phyloP scores from a whole-genome alignment of 106 monocot genomes.

The Phalaenopsis equestris region DNA sequence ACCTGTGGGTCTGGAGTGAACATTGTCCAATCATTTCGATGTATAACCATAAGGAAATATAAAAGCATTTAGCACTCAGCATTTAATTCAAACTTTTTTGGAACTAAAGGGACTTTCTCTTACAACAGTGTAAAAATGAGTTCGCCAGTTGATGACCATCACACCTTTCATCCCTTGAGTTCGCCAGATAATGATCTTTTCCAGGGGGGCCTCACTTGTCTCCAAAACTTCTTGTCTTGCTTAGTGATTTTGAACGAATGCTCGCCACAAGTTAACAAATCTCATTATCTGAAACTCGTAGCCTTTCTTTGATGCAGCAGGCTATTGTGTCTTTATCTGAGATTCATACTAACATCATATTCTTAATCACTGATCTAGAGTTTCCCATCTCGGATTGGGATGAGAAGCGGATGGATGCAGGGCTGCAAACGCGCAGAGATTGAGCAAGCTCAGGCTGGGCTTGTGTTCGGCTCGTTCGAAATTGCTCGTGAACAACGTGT shows the following conservation, averaged over 20 bases:
- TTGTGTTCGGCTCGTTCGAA: too few relatives aligned
- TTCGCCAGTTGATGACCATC: constrained; percentile 42
- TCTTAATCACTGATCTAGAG: constrained; percentile 58
- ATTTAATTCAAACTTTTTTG: background rate
- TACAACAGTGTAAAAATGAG: constrained; percentile 63
- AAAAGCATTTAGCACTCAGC: too few relatives aligned
- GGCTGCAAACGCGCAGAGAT: too few relatives aligned
- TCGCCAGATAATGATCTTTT: constrained; percentile 28
- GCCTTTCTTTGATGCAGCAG: constrained; percentile 60
- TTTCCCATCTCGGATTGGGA: constrained; percentile 89
- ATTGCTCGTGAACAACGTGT: too few relatives aligned
- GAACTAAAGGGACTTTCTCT: background rate
- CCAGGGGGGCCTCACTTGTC: constrained; percentile 32
- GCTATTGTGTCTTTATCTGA: constrained; percentile 47
- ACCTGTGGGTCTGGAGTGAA: too few relatives aligned
- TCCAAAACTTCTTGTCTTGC: constrained; percentile 25
- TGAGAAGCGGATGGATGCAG: constrained; percentile 44
- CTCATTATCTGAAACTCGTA: constrained; percentile 47
- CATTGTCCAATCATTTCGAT: too few relatives aligned
- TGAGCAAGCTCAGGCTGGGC: too few relatives aligned
- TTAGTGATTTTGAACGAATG: constrained; percentile 47
- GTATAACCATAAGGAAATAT: too few relatives aligned
- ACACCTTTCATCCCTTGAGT: constrained; percentile 41
- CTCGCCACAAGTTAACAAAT: constrained; percentile 41
- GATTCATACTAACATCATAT: constrained; percentile 38